Conservation (phyloP, 2,329 filamentous ascomycete genomes). For the Orbilia brochopaga region DNA sequence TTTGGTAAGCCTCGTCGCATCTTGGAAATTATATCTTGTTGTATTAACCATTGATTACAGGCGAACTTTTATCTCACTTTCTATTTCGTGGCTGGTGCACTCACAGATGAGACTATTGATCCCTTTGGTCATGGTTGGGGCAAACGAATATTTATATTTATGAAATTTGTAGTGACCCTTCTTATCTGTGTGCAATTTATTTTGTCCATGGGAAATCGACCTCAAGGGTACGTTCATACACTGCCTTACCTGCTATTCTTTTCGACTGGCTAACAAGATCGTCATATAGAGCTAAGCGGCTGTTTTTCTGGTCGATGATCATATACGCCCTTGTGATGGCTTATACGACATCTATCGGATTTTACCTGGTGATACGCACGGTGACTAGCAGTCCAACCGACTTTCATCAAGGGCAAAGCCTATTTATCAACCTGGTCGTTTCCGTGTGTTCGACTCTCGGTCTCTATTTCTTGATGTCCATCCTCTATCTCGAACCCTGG, state of each 20-base stretch:
- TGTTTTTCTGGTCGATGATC: slow-evolving; percentile 87
- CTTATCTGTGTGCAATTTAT: slow-evolving; percentile 96
- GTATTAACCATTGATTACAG: slow-evolving; percentile 53
- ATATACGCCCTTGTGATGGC: slow-evolving; percentile 93
- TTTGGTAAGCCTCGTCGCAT: slow-evolving; percentile 60
- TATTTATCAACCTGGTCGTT: slow-evolving; percentile 94
- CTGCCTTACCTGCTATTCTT: slow-evolving; percentile 1
- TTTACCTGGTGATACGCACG: slow-evolving; percentile 89
- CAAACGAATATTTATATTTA: slow-evolving; percentile 80
- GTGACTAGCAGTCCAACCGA: slow-evolving; percentile 64
- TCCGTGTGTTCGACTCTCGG: slow-evolving; percentile 87
- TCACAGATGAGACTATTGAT: slow-evolving; percentile 78
- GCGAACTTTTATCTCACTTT: slow-evolving; percentile 99
- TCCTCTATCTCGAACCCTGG: slow-evolving; percentile 97
- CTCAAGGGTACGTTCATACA: slow-evolving; percentile 70
- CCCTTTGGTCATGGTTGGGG: slow-evolving; percentile 90
- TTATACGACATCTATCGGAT: slow-evolving; percentile 86
- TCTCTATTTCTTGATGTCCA: slow-evolving; percentile 93
- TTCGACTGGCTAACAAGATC: slow-evolving; percentile 5
- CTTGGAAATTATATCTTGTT: slow-evolving; percentile 55
- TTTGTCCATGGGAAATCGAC: slow-evolving; percentile 91
- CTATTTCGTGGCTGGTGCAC: slow-evolving; percentile 93
- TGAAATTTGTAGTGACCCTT: slow-evolving; percentile 83
- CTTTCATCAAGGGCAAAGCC: slow-evolving; percentile 76
- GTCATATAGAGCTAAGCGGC: slow-evolving; percentile 70